Evolutionary conservation across 495 filamentous ascomycete species (phyloP).

Genomic region (Neurospora tetrasperma): DNA sequence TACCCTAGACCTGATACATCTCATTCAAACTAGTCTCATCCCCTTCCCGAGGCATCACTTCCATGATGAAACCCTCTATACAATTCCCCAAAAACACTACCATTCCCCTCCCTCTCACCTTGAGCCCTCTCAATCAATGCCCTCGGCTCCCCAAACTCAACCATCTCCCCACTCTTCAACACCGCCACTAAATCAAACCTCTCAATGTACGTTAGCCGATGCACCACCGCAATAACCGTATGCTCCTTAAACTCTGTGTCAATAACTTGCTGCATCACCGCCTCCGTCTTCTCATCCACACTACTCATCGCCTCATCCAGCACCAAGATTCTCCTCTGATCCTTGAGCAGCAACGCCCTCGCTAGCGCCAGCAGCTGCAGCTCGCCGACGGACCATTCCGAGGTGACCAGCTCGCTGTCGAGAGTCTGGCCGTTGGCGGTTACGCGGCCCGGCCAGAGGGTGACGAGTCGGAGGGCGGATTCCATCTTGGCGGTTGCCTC

Average conservation of each 20-base stretch:
- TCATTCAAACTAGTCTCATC: neutral
- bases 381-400: conserved; percentile 48
- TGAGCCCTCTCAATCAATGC: conserved; percentile 5
- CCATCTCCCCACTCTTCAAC: conserved; percentile 25
- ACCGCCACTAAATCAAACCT: conserved; percentile 32
- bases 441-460: conserved; percentile 3
- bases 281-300: conserved; percentile 32
- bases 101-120: neutral
- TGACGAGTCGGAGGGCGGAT: neutral
- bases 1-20: neutral
- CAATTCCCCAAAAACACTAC: neutral
- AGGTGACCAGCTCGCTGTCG: conserved; percentile 36
- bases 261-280: conserved; percentile 30
- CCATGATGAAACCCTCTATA: neutral
- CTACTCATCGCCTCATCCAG: conserved; percentile 27
- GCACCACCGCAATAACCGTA: conserved; percentile 33
- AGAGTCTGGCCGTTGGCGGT: conserved; percentile 13
- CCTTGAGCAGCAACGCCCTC: conserved; percentile 40
- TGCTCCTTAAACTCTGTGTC: conserved; percentile 26
- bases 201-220: conserved; percentile 32
- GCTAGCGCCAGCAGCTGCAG: conserved; percentile 53
- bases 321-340: conserved; percentile 10
- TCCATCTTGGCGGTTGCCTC: conserved; percentile 5
- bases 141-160: conserved; percentile 28
- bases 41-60: neutral